These are phyloP conservation scores for Prunus mira DNA, from an alignment of 306 rosid species.

Conservation along the genomic window DNA sequence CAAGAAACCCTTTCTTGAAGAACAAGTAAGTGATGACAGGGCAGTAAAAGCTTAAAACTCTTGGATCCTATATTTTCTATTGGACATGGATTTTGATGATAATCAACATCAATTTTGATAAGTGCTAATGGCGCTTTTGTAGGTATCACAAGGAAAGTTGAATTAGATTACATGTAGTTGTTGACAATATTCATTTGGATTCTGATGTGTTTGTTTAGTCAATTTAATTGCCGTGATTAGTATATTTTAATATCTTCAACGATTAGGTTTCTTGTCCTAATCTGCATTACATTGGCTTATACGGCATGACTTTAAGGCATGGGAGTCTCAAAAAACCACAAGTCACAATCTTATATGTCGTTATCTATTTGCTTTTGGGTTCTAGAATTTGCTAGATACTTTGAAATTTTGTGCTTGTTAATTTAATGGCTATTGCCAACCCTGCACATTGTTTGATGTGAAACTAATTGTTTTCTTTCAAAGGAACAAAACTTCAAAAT, in stretches of 20 bases:
- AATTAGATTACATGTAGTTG: not conserved
- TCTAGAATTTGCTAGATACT: no score
- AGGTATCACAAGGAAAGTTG: not conserved
- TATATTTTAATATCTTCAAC: not conserved
- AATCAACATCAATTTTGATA: not conserved
- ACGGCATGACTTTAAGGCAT: not conserved
- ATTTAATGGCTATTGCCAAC: no score
- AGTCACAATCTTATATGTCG: no score
- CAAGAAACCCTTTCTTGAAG: slow-evolving; percentile 35
- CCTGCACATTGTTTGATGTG: no score
- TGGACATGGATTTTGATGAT: not conserved
- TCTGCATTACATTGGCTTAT: not conserved
- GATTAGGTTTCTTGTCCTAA: not conserved
- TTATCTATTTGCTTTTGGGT: no score
- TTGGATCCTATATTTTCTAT: not conserved
- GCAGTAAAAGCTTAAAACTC: not conserved
- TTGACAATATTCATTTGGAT: not conserved
- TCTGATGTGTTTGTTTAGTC: not conserved
- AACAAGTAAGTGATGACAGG: slow-evolving; percentile 30
- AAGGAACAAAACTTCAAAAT: not conserved
- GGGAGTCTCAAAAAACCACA: not conserved
- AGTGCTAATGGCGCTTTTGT: not conserved
- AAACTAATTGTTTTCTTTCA: not conserved
- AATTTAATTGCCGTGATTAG: not conserved
- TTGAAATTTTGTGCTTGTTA: no score